Conservation (phyloP, 2,329 filamentous ascomycete genomes). For the Arthrobotrys sphaeroides region DNA sequence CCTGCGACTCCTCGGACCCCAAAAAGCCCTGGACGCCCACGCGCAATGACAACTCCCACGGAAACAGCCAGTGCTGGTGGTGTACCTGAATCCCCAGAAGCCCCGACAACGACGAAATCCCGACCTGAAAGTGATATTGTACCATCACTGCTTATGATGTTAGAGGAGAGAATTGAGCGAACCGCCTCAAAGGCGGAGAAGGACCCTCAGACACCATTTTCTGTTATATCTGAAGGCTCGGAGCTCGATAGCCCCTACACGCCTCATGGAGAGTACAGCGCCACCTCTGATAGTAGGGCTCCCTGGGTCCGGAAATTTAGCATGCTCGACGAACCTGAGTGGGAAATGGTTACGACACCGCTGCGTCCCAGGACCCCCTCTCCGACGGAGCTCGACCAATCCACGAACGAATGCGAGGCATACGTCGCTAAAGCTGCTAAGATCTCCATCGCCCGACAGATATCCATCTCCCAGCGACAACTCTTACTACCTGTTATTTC, state of each 20-base stretch:
- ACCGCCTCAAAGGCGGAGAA: slow-evolving; percentile 15
- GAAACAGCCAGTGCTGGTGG: slow-evolving; percentile 1
- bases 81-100: slow-evolving; percentile 25
- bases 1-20: slow-evolving; percentile 50
- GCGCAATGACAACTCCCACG: slow-evolving; percentile 49
- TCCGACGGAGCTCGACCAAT: slow-evolving; percentile 60
- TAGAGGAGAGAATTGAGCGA: slow-evolving; percentile 41
- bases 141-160: slow-evolving; percentile 49
- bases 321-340: slow-evolving; percentile 50
- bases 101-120: slow-evolving; percentile 12
- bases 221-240: slow-evolving; percentile 46
- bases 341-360: slow-evolving; percentile 53
- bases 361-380: slow-evolving; percentile 56
- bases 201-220: slow-evolving; percentile 50
- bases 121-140: slow-evolving; percentile 52
- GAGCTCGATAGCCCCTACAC: slow-evolving; percentile 52
- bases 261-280: not conserved
- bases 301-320: slow-evolving; percentile 51
- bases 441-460: slow-evolving; percentile 74
- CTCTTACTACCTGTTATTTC: slow-evolving; percentile 67
- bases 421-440: slow-evolving; percentile 69
- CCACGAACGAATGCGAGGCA: slow-evolving; percentile 62
- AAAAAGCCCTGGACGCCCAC: slow-evolving; percentile 44
- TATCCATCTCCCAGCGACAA: slow-evolving; percentile 72
- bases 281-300: slow-evolving; percentile 10